Evolutionary conservation across 2,329 filamentous ascomycete species (phyloP).

Genomic region (Colletotrichum brevisporum): DNA sequence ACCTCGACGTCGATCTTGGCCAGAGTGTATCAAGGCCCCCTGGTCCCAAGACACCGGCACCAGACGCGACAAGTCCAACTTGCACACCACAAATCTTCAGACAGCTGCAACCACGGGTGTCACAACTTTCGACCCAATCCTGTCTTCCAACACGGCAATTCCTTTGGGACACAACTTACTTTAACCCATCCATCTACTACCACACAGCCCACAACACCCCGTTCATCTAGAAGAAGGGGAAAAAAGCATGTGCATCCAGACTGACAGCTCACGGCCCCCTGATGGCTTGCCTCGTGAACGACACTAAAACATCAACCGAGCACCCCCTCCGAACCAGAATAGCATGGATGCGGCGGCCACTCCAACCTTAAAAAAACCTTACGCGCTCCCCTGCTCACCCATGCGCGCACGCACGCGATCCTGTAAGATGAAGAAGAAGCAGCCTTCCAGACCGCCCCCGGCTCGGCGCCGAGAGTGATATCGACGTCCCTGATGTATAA

Average conservation of each 20-base stretch:
- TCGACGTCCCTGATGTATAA: too few species aligned
- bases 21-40: conserved; percentile 21
- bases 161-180: too few species aligned
- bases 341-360: neutral
- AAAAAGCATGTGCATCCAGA: neutral
- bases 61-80: neutral
- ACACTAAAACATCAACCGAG: conserved; percentile 11
- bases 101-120: conserved; percentile 3
- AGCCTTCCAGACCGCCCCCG: too few species aligned
- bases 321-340: conserved; percentile 7
- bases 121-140: neutral
- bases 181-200: too few species aligned
- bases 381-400: neutral
- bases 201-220: neutral
- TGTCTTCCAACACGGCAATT: neutral
- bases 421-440: neutral
- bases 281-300: neutral
- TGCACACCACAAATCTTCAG: neutral
- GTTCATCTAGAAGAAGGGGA: neutral
- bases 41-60: conserved; percentile 10
- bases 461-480: too few species aligned
- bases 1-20: conserved; percentile 33
- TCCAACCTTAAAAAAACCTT: conserved; percentile 6
- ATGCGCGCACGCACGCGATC: neutral
- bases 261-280: neutral